Base-by-base conservation (phyloP, 1,284 basidiomycete species). In the Cronartium quercuum region DNA sequence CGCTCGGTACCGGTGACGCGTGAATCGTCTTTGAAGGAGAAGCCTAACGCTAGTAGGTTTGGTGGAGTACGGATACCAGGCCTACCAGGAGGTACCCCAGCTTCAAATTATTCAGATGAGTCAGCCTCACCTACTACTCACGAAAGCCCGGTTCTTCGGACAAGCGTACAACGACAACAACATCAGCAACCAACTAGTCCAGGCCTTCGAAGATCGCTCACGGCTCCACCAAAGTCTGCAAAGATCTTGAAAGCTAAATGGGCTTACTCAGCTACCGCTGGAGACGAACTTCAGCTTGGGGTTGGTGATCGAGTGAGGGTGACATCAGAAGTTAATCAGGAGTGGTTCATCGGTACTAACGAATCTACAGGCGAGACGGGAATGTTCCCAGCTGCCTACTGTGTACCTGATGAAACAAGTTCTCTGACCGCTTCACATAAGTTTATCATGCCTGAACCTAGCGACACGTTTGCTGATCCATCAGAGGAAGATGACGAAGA, bases 301-400 rank as follows among this genome's bases (percentile, higher is more conserved):
- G 64, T 74, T 3, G 70, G 70, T 9, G 70, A 74, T 65, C 62
- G 63, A 15, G 63, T 74, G 5, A 47, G 58, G 55, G 63, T 74
- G 21, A 74, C 70, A 21, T 65, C 51, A 41, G 70, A 74, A 57
- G 42, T 74, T 40, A 74, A 74, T 60, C 34, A 12, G 13, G 63
- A 74, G 57, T 74, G 70, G 70, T 74, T 66, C 34, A 55, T 74
- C 42, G 70, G 70, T 10, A 55, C 29, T 6, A 66, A 60, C 37
- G 70, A 74, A 64, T 18, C 62, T 7, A 66, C 70, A 42, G 70
- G 70, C 7, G 60, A 62, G n/a, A 74, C 37, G 15, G 70, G 70
- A 55, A 74, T 74, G 70, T 74, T 74, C 58, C 70, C 70, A 37
- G 42, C 70, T 41, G 70, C 70, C 3, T 74, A 74, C 41, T 74